Base-by-base conservation (phyloP, 805 yeast genomes). In the Lipomyces yamadae region DNA sequence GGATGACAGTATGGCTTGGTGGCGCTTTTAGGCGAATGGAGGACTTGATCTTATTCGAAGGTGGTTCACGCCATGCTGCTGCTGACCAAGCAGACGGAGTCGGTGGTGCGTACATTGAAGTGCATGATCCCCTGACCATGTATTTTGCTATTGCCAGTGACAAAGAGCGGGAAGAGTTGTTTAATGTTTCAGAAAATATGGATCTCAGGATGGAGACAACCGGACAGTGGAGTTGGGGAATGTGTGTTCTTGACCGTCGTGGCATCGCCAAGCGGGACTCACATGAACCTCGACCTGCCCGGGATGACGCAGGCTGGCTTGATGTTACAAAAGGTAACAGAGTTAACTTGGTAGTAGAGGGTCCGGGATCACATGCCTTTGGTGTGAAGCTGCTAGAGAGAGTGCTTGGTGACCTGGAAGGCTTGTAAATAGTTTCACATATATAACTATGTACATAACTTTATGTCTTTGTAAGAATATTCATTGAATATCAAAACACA, bases 101-200 rank as follows among this genome's bases (percentile, higher is more conserved):
- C 11, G 34, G 11, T 13, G 70, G 70, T 6, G 32, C 67, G 6
- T 63, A 57, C 29, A 61, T 76, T 60, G 68, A 74, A 33, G 64
- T 78, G 64, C 82, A 80, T 59, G 82, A 80, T 65, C 82, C 82
- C n/a, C 73, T 80, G 52, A 78, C 82, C 2, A 72, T 76, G 29
- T 78, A 73, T 62, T 80, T 74, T 63, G 77, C 77, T 7, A 61
- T 78, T n/a, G 42, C 65, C 3, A 34, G 53, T 13, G 69, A 65
- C 3, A 60, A 60, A 4, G 65, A 67, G 42, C 62, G 70, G 18
- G 35, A 34, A 11, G 15, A 33, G 11, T 42, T 50, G 33, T 67
- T 72, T 48, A n/a, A 48, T 18, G 5, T 72, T 3, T 66, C 70
- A 2, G 62, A 69, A 29, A 59, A 56, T 11, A 68, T 68, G 55